Conservation (phyloP, 148 eudicot species). For the Rhododendron ferrugineum region DNA sequence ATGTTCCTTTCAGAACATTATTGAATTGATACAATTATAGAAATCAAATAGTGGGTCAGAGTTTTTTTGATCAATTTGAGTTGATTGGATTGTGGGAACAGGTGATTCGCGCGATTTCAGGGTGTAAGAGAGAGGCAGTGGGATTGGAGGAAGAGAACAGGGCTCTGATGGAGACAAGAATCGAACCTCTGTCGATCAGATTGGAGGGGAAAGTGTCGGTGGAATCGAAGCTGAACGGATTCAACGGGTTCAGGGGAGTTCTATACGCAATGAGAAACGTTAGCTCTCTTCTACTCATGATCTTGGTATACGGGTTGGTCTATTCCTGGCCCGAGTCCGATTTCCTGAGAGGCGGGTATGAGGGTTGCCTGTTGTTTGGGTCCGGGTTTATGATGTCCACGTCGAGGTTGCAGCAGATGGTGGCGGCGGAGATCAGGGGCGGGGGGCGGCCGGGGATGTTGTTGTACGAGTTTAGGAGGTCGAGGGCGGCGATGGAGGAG, state of each 20-base stretch:
- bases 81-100: conserved; percentile 19
- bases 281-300: conserved; percentile 50
- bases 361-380: conserved; percentile 38
- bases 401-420: conserved; percentile 42
- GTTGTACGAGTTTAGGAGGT: conserved; percentile 45
- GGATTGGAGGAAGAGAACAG: conserved; percentile 67
- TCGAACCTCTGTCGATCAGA: conserved; percentile 39
- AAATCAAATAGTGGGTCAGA: background rate
- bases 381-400: conserved; percentile 54
- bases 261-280: conserved; percentile 67
- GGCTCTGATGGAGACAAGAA: conserved; percentile 52
- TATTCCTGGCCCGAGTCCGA: conserved; percentile 40
- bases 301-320: conserved; percentile 47
- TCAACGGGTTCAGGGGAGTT: conserved; percentile 62
- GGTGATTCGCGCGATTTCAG: conserved; percentile 50
- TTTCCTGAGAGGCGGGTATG: conserved; percentile 34
- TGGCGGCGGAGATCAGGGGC: conserved; percentile 31
- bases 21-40: background rate
- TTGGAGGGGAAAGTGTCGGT: conserved; percentile 47
- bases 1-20: background rate
- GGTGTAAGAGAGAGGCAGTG: conserved; percentile 50
- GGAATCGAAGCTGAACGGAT: conserved; percentile 61
- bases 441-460: conserved; percentile 29
- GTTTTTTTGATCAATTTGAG: background rate
- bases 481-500: conserved; percentile 51